Percentiles rank a stretch among this genome's conserved stretches.
These are phyloP conservation scores for Trichoderma orchidacearum DNA, from an alignment of 495 filamentous ascomycete species.

Conservation along the genomic window DNA sequence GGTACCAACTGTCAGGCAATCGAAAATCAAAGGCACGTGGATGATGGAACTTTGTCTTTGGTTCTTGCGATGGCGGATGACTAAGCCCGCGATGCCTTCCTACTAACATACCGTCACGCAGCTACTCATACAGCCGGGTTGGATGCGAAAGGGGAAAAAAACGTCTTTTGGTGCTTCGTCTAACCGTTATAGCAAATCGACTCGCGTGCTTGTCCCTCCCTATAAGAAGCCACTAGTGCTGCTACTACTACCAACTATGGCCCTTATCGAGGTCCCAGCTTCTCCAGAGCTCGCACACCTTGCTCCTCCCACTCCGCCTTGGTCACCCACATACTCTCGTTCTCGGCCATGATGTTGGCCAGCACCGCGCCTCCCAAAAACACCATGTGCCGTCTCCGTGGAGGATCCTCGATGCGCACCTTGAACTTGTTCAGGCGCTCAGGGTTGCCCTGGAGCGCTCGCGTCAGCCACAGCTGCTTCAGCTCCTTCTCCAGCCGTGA, in stretches of 20 bases:
- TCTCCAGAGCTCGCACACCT: slow-evolving; percentile 72
- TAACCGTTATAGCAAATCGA: background rate
- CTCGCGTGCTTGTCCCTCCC: background rate
- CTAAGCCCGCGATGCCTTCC: background rate
- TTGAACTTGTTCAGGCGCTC: slow-evolving; percentile 97
- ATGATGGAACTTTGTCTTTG: background rate
- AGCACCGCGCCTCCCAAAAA: slow-evolving; percentile 95
- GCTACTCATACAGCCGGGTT: background rate
- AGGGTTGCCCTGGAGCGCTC: slow-evolving; percentile 76
- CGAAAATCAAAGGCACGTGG: too few relatives aligned
- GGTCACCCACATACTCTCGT: slow-evolving; percentile 96
- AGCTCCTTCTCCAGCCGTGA: slow-evolving; percentile 94
- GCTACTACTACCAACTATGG: background rate
- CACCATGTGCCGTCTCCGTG: slow-evolving; percentile 93
- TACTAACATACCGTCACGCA: background rate
- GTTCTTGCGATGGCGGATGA: background rate
- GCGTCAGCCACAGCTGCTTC: slow-evolving; percentile 95
- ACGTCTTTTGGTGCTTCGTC: background rate
- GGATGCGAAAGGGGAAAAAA: background rate
- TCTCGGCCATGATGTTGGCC: slow-evolving; percentile 97
- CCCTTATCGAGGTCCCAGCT: slow-evolving; percentile 66
- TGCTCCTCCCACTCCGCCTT: slow-evolving; percentile 96
- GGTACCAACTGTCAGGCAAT: too few relatives aligned
- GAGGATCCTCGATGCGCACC: slow-evolving; percentile 96
- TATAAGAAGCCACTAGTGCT: background rate